phyloP scores from a whole-genome alignment of 371 early-diverging fungal species.

The Gilbertella persicaria region DNA sequence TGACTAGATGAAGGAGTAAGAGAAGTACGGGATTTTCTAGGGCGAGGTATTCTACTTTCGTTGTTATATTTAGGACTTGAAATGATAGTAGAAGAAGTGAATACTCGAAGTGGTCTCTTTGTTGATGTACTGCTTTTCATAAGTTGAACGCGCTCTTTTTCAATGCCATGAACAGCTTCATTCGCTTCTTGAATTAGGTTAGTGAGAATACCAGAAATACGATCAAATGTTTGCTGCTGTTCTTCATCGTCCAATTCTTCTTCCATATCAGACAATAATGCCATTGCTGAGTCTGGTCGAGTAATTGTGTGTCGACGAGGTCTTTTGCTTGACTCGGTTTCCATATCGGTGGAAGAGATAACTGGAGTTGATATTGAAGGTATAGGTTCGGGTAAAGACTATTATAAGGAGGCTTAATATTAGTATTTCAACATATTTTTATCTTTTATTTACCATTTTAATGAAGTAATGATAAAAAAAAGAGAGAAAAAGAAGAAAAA shows the following conservation, averaged over 20 bases:
- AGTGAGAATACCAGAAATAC: conserved; percentile 43
- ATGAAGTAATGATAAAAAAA: conserved; percentile 1
- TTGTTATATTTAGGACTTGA: background rate
- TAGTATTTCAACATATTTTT: conserved; percentile 1
- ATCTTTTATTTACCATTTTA: background rate
- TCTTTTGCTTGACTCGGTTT: conserved; percentile 3
- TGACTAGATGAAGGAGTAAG: conserved; percentile 4
- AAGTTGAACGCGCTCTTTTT: conserved; percentile 31
- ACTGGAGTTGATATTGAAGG: conserved; percentile 33
- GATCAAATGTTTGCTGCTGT: conserved; percentile 39
- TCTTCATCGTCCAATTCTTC: conserved; percentile 27
- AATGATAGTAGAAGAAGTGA: conserved; percentile 7
- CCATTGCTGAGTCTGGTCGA: conserved; percentile 45
- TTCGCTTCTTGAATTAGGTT: conserved; percentile 50
- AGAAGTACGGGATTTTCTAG: conserved; percentile 16
- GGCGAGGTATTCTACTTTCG: conserved; percentile 28
- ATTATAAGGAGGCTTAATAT: background rate
- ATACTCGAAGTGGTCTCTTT: conserved; percentile 3
- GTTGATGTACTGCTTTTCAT: background rate
- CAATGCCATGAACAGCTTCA: conserved; percentile 42
- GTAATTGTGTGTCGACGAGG: conserved; percentile 41
- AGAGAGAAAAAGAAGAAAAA: background rate
- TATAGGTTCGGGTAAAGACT: conserved; percentile 26
- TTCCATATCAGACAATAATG: conserved; percentile 32
- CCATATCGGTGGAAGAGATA: conserved; percentile 4